Evolutionary conservation across 192 early-diverging fungal species (phyloP).

Genomic region (Mycoemilia scoparia): DNA sequence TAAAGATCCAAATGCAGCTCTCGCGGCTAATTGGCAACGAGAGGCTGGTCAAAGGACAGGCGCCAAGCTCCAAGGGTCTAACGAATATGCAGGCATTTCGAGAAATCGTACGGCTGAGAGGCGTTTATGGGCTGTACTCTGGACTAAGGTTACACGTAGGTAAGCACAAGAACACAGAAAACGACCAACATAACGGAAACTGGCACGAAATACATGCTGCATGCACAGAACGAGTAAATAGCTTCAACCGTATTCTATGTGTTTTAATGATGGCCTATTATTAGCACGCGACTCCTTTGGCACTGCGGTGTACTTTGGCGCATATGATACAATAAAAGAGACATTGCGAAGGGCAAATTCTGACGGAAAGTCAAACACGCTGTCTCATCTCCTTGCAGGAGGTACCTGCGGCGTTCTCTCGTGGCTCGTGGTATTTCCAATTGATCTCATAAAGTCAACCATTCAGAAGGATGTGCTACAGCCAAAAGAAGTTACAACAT

Average conservation of each 20-base stretch:
- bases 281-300: slow-evolving; percentile 43
- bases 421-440: slow-evolving; percentile 61
- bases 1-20: slow-evolving; percentile 60
- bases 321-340: slow-evolving; percentile 41
- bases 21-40: slow-evolving; percentile 37
- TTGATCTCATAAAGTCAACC: slow-evolving; percentile 56
- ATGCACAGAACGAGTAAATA: no score
- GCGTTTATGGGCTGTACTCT: slow-evolving; percentile 18
- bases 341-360: slow-evolving; percentile 22
- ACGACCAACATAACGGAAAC: no score
- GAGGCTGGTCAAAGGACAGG: no score
- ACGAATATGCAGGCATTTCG: slow-evolving; percentile 19
- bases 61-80: no score
- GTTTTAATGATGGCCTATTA: no score
- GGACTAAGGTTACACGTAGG: slow-evolving; percentile 22
- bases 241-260: no score
- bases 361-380: slow-evolving; percentile 30
- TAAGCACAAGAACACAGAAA: no score
- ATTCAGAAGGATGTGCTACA: slow-evolving; percentile 54
- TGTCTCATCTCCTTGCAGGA: slow-evolving; percentile 59
- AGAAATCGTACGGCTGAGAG: slow-evolving; percentile 18
- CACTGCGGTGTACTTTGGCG: slow-evolving; percentile 53
- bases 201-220: no score
- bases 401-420: slow-evolving; percentile 58
- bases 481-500: slow-evolving; percentile 16